Base-by-base conservation (phyloP, 2,329 filamentous ascomycete genomes). In the Ophiostoma montium region DNA sequence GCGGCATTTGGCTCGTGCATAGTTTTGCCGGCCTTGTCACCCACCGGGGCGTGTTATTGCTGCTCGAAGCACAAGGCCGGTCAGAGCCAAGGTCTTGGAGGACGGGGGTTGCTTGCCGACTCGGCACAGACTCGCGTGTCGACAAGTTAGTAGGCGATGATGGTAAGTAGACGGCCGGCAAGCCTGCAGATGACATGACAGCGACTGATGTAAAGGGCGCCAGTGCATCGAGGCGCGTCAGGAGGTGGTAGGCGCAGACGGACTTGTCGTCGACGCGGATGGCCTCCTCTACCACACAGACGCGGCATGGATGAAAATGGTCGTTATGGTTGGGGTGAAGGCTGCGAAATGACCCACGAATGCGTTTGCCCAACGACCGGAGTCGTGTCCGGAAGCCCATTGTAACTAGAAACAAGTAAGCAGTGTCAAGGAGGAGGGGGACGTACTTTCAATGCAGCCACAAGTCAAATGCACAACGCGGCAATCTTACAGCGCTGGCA, bases 181-280 rank as follows among this genome's bases (percentile, higher is more conserved):
- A n/a, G 39, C 1, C 27, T 11, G 23, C 21, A n/a, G 10, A 21
- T 1, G 39, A 16, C 23, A 18, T 10, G 16, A 49, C 56, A 55
- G 21, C 15, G 21, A n/a, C 21, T 13, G n/a, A 13, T n/a, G 27
- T 9, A 15, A 16, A 2, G n/a, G 21, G 16, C 21, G n/a, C 13
- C 7, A 46, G 23, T 21, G 38, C 43, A 33, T 35, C 16, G 19
- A 47, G 39, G 21, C 31, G 39, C 12, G 41, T n/a, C 1, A 35
- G 15, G 18, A 35, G 49, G n/a, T 51, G 47, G 3, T 41, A 68
- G 63, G n/a, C 33, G 43, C 2, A 48, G 23, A 39, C 39, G 12
- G 32, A n/a, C 5, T 36, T 15, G 31, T 47, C 44, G 23, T 46
- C 39, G 15, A 39, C 33, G 6, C 21, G n/a, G 12, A 41, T 21